Conservation (phyloP, 2,329 filamentous ascomycete genomes). For the Arachnopeziza araneosa region DNA sequence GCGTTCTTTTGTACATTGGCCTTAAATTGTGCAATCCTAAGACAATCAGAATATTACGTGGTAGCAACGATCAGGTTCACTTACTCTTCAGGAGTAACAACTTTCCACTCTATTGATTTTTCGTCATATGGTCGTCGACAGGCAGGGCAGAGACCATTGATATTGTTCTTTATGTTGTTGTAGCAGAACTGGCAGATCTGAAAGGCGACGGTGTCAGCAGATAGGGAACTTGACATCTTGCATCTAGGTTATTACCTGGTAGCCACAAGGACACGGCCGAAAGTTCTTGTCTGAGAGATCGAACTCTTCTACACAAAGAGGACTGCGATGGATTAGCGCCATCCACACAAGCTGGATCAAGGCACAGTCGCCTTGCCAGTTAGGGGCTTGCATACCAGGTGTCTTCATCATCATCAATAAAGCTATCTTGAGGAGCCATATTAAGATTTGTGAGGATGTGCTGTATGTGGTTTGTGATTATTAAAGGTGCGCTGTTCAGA, state of each 20-base stretch:
- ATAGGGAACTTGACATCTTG: background rate
- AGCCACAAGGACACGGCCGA: slow-evolving; percentile 92
- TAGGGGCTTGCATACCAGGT: slow-evolving; percentile 46
- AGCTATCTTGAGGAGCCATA: slow-evolving; percentile 64
- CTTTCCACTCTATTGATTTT: slow-evolving; percentile 94
- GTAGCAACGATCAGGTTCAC: slow-evolving; percentile 32
- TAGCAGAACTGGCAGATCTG: slow-evolving; percentile 99
- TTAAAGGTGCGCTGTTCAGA: background rate
- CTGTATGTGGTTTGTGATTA: slow-evolving; percentile 4
- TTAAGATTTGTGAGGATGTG: slow-evolving; percentile 17
- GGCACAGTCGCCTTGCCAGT: slow-evolving; percentile 3
- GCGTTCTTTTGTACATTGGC: slow-evolving; percentile 82
- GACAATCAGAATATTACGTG: background rate
- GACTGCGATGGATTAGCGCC: slow-evolving; percentile 47
- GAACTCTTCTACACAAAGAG: slow-evolving; percentile 97
- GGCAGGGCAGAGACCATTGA: slow-evolving; percentile 96
- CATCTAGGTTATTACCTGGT: slow-evolving; percentile 64
- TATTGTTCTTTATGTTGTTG: slow-evolving; percentile 98
- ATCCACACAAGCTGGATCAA: background rate
- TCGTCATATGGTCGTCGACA: slow-evolving; percentile 95
- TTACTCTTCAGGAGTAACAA: slow-evolving; percentile 91
- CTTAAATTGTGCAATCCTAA: slow-evolving; percentile 67
- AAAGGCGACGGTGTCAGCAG: background rate
- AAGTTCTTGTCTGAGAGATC: slow-evolving; percentile 97
- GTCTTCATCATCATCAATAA: slow-evolving; percentile 68